These are phyloP conservation scores for Dichotomocladium elegans DNA, from an alignment of 371 early-diverging fungal species.

Conservation along the genomic window DNA sequence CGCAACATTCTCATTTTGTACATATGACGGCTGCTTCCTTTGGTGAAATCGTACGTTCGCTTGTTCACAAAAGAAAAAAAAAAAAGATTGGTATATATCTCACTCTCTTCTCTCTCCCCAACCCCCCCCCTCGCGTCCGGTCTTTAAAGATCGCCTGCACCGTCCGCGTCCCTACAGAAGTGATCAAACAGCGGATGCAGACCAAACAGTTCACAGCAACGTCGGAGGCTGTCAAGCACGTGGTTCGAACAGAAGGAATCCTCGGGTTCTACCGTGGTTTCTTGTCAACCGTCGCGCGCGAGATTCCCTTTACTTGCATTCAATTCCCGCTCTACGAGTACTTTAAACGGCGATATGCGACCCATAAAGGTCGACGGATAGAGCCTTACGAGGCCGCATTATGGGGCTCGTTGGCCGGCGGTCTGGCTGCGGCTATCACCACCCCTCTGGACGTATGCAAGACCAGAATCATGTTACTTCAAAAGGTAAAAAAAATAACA, in stretches of 20 bases:
- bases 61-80: not conserved
- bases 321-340: constrained; percentile 95
- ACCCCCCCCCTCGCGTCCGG: no score
- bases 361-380: constrained; percentile 41
- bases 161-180: constrained; percentile 93
- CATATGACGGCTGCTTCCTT: constrained; percentile 90
- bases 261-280: constrained; percentile 92
- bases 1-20: constrained; percentile 56
- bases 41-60: constrained; percentile 81
- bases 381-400: constrained; percentile 84
- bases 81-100: not conserved
- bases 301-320: constrained; percentile 94
- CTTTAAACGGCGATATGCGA: constrained; percentile 63
- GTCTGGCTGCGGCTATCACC: constrained; percentile 83
- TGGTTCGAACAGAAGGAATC: constrained; percentile 68
- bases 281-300: constrained; percentile 82
- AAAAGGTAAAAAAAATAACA: constrained; percentile 33
- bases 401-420: constrained; percentile 90
- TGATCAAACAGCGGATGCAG: constrained; percentile 94
- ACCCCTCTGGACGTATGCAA: constrained; percentile 94
- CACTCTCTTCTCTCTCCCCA: no score
- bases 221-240: constrained; percentile 56
- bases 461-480: constrained; percentile 87
- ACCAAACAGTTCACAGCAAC: constrained; percentile 74
- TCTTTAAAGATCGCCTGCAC: constrained; percentile 92